These are phyloP conservation scores for Gossypium herbaceum DNA, from an alignment of 345 rosid genomes.

Conservation along the genomic window DNA sequence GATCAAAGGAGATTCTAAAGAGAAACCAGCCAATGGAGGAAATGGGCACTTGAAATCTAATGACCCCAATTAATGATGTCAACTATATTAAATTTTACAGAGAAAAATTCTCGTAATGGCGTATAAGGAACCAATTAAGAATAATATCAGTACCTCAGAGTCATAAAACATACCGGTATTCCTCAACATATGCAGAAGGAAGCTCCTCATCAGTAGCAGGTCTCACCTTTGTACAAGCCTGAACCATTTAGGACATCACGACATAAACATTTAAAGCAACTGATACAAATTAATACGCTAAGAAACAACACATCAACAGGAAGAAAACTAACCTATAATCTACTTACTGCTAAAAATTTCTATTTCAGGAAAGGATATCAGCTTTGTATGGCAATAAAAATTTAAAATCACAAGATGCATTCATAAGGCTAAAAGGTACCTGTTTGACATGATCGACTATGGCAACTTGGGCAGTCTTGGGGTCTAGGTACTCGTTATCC, in stretches of 20 bases:
- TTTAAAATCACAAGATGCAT: not conserved
- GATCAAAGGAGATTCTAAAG: not conserved
- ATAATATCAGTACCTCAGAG: slow-evolving; percentile 3
- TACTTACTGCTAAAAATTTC: not conserved
- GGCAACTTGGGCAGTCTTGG: slow-evolving; percentile 90
- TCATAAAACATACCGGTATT: slow-evolving; percentile 57
- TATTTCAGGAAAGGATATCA: not conserved
- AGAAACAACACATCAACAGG: not conserved
- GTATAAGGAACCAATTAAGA: not conserved
- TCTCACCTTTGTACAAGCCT: slow-evolving; percentile 88
- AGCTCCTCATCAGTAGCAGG: slow-evolving; percentile 94
- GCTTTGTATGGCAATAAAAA: not conserved
- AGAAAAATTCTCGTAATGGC: not conserved
- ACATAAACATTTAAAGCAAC: slow-evolving; percentile 18
- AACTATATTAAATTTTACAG: not conserved
- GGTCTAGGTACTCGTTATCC: slow-evolving; percentile 75
- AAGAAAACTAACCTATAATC: not conserved
- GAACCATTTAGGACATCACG: slow-evolving; percentile 46
- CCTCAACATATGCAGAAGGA: slow-evolving; percentile 82
- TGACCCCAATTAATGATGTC: not conserved
- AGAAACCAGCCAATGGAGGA: not conserved
- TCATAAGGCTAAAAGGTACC: slow-evolving; percentile 35
- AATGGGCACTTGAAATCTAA: not conserved
- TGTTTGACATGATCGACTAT: slow-evolving; percentile 88
- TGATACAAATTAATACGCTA: not conserved